Base-by-base conservation (phyloP, 805 yeast species). In the Candida pseudofarinosa region DNA sequence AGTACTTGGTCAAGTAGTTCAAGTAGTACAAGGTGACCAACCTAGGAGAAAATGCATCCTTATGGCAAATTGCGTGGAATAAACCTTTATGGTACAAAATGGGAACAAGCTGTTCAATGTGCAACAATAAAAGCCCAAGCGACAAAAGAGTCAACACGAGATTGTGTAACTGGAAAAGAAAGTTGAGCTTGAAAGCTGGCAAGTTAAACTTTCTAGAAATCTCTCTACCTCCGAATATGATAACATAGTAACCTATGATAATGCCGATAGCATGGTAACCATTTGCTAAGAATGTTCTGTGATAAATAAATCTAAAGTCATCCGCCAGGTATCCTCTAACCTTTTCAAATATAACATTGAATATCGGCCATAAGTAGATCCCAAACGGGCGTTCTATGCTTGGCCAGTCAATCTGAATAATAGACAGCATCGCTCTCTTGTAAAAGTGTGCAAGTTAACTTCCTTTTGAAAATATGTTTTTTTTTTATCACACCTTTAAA, bases 1-100 rank as follows among this genome's bases (percentile, higher is more conserved):
- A 61, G 69, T 76, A 91, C 69, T 91, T 91, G 62, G 93, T 84
- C 66, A 91, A 73, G 69, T 90, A 91, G 73, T 90, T 91, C 69
- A 91, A 72, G 71, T 90, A 91, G 71, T 93, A 91, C 51, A 91
- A 67, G 20, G 87, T 76, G 49, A 88, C 91, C 63, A 91, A 76
- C 56, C 81, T 81, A 51, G 84, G 86, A 35, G 96, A 83, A 85
- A 90, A 91, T 8, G 96, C 83, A 38, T 77, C 75, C 49, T 71
- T 63, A 65, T 80, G 67, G 68, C 98, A 93, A 58, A 91, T 83
- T 39, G 95, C 86, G 59, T 79, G 88, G 64, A 85, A 83, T 14
- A 91, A 41, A 12, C 98, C 98, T 58, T 90, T 79, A 48, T 74
- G 61, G 53, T 68, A 72, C 49, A 89, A 65, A 56, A 87, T 81